phyloP scores from a whole-genome alignment of 1,284 basidiomycete species.

The Abortiporus biennis region DNA sequence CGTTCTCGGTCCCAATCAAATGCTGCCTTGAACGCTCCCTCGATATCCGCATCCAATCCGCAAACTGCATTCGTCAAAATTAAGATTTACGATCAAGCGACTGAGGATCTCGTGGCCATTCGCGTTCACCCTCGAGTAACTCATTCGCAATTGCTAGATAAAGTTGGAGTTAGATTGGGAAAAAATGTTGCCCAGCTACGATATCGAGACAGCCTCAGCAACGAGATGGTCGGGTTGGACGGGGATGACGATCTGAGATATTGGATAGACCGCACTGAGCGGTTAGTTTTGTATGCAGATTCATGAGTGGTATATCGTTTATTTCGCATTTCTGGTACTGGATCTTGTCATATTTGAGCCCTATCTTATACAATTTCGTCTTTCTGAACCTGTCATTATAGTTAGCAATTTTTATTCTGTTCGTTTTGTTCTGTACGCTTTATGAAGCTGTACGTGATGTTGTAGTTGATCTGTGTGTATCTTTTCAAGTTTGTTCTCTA shows the following conservation, averaged over 20 bases:
- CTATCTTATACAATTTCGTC: conserved; percentile 5
- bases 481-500: neutral
- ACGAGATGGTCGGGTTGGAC: conserved; percentile 59
- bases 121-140: conserved; percentile 95
- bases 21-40: conserved; percentile 52
- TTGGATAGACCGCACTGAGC: conserved; percentile 84
- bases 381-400: neutral
- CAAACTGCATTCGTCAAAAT: conserved; percentile 92
- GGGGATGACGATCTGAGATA: conserved; percentile 67
- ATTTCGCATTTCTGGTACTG: neutral
- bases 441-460: neutral
- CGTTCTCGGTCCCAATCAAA: conserved; percentile 52
- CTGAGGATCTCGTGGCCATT: conserved; percentile 94
- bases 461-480: neutral
- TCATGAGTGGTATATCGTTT: conserved; percentile 30
- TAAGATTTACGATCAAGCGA: conserved; percentile 91
- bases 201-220: conserved; percentile 69
- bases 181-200: conserved; percentile 64
- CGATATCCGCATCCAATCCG: conserved; percentile 69
- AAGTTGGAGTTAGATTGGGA: conserved; percentile 84
- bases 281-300: conserved; percentile 85
- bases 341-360: conserved; percentile 8
- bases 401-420: neutral
- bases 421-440: conserved; percentile 4
- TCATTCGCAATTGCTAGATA: conserved; percentile 81